phyloP scores from a whole-genome alignment of 2,329 filamentous ascomycete genomes.

The Talaromyces sp. region DNA sequence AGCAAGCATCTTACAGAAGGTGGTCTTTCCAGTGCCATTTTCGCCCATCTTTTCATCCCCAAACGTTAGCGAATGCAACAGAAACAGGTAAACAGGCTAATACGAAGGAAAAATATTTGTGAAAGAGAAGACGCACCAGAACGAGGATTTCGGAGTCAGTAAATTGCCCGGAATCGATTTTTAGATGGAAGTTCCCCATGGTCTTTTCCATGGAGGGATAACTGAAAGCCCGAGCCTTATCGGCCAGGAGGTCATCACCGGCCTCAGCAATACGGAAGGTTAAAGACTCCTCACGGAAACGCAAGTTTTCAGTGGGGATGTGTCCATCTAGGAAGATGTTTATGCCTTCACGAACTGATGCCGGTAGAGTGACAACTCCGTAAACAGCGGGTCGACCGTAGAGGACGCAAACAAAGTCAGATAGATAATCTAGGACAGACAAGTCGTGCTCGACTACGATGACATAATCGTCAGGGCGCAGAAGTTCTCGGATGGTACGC shows the following conservation, averaged over 20 bases:
- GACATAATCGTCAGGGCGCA: conserved; percentile 86
- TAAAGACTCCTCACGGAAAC: conserved; percentile 94
- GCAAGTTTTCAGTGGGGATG: conserved; percentile 96
- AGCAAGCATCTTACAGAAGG: conserved; percentile 93
- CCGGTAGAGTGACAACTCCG: conserved; percentile 91
- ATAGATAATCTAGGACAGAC: conserved; percentile 96
- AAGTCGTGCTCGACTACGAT: conserved; percentile 99
- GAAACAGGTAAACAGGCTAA: background rate
- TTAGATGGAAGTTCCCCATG: conserved; percentile 79
- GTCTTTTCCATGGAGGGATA: conserved; percentile 94
- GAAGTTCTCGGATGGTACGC: conserved; percentile 83
- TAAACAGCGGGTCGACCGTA: conserved; percentile 95
- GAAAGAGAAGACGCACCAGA: conserved; percentile 49
- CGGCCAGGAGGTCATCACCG: conserved; percentile 78
- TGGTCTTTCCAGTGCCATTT: conserved; percentile 99
- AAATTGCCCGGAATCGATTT: conserved; percentile 76
- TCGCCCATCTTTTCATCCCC: conserved; percentile 66
- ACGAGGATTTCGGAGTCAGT: conserved; percentile 98
- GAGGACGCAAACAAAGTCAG: conserved; percentile 95
- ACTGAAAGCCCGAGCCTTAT: conserved; percentile 76
- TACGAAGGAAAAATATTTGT: background rate
- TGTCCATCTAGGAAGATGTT: conserved; percentile 98
- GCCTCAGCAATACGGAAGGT: conserved; percentile 92
- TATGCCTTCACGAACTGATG: conserved; percentile 97
- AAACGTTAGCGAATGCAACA: background rate